Base-by-base conservation (phyloP, 2,329 filamentous ascomycete species). In the Botrytis squamosa region DNA sequence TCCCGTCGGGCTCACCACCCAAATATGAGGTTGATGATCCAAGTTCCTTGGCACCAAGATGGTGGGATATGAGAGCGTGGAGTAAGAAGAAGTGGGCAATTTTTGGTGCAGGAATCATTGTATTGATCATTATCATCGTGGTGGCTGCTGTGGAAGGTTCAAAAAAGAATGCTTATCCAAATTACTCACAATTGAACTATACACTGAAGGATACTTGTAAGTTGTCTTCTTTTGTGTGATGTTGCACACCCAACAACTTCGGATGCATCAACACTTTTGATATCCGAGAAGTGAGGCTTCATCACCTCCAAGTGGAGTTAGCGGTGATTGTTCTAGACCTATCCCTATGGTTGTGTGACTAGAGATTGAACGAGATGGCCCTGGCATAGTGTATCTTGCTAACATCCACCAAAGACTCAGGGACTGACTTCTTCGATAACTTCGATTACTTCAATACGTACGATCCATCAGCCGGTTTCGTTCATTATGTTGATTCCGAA, bases 21-120 rank as follows among this genome's bases (percentile, higher is more conserved):
- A 68, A 71, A 57, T 77, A 79, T 72, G 74, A 78, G 64, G 25
- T 77, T 29, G 74, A 79, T 64, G 44, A 64, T n/a, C 72, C 75
- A 4, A 75, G 73, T 66, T 75, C 74, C 9, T 70, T 75, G 38
- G 57, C 70, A 18, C 76, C 75, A 22, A 69, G 67, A 29, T 82
- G 81, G 83, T 88, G 85, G 80, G 83, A 89, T 75, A 85, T 86
- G 0, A 83, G 83, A 68, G 83, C 83, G 65, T 91, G 89, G 89
- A 82, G 85, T 59, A 85, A 86, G 78, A 85, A 84, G 74, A 83
- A 82, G 18, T 90, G 86, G 85, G 79, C 84, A 36, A 81, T 84
- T 49, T 78, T 86, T 9, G 84, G 76, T 5, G 79, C 82, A 1
- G 76, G 83, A 1, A 72, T 73, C 14, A 14, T 81, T 38, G 75